Evolutionary conservation across 352 stramenopile genomes (phyloP).

Genomic region (Globisporangium heterothallicum): DNA sequence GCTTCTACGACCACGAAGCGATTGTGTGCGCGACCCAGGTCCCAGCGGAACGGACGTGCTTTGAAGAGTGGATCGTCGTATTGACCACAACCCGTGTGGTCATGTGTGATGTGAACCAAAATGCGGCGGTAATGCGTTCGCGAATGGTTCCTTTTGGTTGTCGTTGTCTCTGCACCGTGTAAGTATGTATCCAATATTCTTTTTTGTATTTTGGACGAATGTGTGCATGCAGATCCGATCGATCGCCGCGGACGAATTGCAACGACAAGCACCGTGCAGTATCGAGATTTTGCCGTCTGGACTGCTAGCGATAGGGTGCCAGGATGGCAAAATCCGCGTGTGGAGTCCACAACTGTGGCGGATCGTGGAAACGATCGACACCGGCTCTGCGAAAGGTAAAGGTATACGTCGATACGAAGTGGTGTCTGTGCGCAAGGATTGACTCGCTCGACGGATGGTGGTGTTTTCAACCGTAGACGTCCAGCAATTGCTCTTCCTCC

Average conservation of each 20-base stretch:
- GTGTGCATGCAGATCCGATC: slow-evolving; percentile 21
- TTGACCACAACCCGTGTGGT: slow-evolving; percentile 51
- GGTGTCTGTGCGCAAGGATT: too few species aligned
- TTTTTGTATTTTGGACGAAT: background rate
- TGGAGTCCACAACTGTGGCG: slow-evolving; percentile 60
- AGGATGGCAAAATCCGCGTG: slow-evolving; percentile 70
- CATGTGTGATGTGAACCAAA: slow-evolving; percentile 72
- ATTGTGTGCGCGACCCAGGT: slow-evolving; percentile 42
- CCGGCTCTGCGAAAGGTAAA: slow-evolving; percentile 41
- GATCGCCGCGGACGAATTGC: slow-evolving; percentile 47
- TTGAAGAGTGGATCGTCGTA: slow-evolving; percentile 72
- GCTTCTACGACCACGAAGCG: slow-evolving; percentile 75
- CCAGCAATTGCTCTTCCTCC: slow-evolving; percentile 58
- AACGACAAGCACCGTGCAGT: slow-evolving; percentile 51
- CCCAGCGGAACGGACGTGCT: slow-evolving; percentile 38
- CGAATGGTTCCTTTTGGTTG: background rate
- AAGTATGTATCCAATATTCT: too few species aligned
- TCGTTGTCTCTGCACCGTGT: too few species aligned
- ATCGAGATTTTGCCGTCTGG: slow-evolving; percentile 56
- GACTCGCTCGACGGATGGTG: too few species aligned
- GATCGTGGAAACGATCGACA: slow-evolving; percentile 58
- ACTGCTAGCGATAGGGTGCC: slow-evolving; percentile 64
- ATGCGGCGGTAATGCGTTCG: slow-evolving; percentile 22
- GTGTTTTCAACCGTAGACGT: slow-evolving; percentile 34
- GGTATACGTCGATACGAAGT: too few species aligned